A percentile compares a stretch with the other conserved stretches of the same genome.
phyloP scores from a whole-genome alignment of 2,329 filamentous ascomycete genomes.

The Cytospora chrysosperma region DNA sequence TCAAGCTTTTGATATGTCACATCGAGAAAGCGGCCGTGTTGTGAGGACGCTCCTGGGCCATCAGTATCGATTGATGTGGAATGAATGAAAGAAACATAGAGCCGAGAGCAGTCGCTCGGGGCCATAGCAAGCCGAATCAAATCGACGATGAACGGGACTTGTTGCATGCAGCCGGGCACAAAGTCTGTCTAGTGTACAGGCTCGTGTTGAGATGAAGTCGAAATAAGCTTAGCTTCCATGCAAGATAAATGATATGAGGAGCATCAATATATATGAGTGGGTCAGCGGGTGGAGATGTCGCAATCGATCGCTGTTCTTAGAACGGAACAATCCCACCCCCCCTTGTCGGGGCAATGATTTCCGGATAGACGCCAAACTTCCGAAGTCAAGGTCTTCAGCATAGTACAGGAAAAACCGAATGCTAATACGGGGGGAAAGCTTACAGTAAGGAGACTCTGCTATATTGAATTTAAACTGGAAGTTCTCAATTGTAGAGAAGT shows the following conservation, averaged over 20 bases:
- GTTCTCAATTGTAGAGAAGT: no score
- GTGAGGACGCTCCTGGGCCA: not conserved
- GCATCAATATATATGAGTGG: not conserved
- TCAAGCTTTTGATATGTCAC: not conserved
- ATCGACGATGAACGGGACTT: not conserved
- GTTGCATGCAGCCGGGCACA: not conserved
- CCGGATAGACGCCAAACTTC: no score
- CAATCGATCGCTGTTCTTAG: not conserved
- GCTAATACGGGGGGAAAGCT: no score
- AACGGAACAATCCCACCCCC: no score
- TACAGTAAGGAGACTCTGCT: no score
- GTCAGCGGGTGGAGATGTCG: not conserved
- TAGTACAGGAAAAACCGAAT: no score
- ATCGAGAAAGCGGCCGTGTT: not conserved
- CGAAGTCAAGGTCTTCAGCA: no score
- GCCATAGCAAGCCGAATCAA: not conserved
- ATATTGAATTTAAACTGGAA: no score
- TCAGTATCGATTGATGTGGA: not conserved
- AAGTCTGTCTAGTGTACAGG: not conserved
- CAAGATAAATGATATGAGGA: not conserved
- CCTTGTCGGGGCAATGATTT: no score
- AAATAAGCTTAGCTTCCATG: conserved; percentile 19
- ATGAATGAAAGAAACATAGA: not conserved
- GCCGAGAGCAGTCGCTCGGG: no score
- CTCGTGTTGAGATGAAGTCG: not conserved